Evolutionary conservation across 2,329 filamentous ascomycete species (phyloP).

Genomic region (Escovopsis sp.): DNA sequence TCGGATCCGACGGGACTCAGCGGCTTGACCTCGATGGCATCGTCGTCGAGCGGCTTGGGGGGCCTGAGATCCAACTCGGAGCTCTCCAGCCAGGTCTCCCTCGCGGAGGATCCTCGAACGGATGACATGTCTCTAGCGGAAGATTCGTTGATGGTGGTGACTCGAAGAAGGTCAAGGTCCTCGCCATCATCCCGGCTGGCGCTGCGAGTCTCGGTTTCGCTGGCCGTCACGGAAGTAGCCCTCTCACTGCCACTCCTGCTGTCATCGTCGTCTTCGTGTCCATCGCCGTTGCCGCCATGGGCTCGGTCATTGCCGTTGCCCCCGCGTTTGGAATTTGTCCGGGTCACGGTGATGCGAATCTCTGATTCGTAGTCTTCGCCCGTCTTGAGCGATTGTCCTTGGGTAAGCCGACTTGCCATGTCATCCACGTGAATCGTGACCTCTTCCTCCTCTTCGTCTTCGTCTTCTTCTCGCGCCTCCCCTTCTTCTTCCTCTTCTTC

Average conservation of each 20-base stretch:
- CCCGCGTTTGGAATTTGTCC: slow-evolving; percentile 14
- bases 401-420: slow-evolving; percentile 15
- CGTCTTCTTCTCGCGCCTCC: too few species aligned
- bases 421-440: slow-evolving; percentile 13
- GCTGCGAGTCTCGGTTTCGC: too few species aligned
- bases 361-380: slow-evolving; percentile 22
- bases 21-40: slow-evolving; percentile 16
- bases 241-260: too few species aligned
- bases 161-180: slow-evolving; percentile 10
- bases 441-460: too few species aligned
- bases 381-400: slow-evolving; percentile 9
- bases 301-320: slow-evolving; percentile 22
- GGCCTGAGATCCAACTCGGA: not conserved
- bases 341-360: slow-evolving; percentile 27
- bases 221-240: too few species aligned
- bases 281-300: too few species aligned
- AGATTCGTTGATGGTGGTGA: slow-evolving; percentile 10
- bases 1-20: slow-evolving; percentile 13
- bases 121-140: slow-evolving; percentile 4
- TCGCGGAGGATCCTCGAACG: not conserved
- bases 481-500: too few species aligned
- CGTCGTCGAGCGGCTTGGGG: slow-evolving; percentile 9
- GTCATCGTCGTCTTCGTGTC: too few species aligned
- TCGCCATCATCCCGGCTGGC: too few species aligned
- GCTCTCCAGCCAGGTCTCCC: not conserved